Evolutionary conservation across 805 yeast genomes (phyloP).

Genomic region (Diddensiella santjacobensis): DNA sequence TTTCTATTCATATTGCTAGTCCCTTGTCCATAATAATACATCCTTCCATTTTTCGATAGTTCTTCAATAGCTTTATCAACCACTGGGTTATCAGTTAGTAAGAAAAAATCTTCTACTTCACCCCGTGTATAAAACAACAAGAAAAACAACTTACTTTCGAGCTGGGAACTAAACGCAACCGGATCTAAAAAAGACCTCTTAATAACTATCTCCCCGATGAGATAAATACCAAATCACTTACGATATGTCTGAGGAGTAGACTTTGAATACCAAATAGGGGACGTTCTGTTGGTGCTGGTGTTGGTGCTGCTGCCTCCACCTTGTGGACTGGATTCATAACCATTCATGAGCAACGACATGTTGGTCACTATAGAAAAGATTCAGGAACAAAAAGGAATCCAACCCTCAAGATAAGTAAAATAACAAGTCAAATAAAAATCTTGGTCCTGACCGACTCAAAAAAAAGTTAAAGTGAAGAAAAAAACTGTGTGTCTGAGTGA

Average conservation of each 20-base stretch:
- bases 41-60: conserved; percentile 10
- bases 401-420: too few relatives aligned
- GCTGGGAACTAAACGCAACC: conserved; percentile 19
- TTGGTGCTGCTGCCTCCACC: background rate
- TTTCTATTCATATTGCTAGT: background rate
- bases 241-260: conserved; percentile 1
- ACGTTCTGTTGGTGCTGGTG: background rate
- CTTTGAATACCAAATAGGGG: background rate
- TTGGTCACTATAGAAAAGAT: too few relatives aligned
- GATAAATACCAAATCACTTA: background rate
- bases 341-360: background rate
- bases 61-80: conserved; percentile 17
- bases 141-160: conserved; percentile 16
- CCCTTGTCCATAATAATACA: background rate
- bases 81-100: conserved; percentile 7
- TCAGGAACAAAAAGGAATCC: too few relatives aligned
- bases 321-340: background rate
- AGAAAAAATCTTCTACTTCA: background rate
- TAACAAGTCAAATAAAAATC: too few relatives aligned
- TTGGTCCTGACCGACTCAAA: too few relatives aligned
- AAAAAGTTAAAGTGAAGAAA: too few relatives aligned
- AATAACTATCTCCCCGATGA: background rate
- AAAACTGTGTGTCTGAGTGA: too few relatives aligned
- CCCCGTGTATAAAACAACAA: background rate
- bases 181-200: conserved; percentile 2